phyloP scores from a whole-genome alignment of 2,329 filamentous ascomycete genomes.

The Cercospora sp. region DNA sequence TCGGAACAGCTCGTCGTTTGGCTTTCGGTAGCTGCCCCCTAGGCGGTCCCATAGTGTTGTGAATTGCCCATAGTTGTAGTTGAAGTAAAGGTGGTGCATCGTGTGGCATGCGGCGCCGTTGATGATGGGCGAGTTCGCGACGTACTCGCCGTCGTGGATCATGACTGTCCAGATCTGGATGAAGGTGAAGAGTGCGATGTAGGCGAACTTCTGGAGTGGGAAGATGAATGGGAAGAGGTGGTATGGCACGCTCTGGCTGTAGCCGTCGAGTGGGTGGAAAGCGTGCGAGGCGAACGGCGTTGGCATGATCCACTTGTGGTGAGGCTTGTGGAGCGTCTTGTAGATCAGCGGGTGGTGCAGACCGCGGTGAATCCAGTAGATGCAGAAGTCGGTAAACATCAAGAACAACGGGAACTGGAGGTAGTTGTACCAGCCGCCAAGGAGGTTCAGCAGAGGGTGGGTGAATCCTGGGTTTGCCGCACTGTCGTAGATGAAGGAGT shows the following conservation, averaged over 20 bases:
- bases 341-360: constrained; percentile 80
- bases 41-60: constrained; percentile 89
- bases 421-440: constrained; percentile 62
- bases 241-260: constrained; percentile 83
- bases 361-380: constrained; percentile 89
- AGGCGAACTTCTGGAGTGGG: constrained; percentile 87
- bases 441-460: constrained; percentile 33
- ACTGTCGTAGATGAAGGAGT: constrained; percentile 84
- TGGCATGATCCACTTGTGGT: constrained; percentile 99
- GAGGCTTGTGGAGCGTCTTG: constrained; percentile 90
- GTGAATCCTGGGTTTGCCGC: constrained; percentile 32
- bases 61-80: constrained; percentile 94
- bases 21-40: constrained; percentile 81
- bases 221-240: constrained; percentile 92
- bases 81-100: constrained; percentile 84
- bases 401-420: constrained; percentile 87
- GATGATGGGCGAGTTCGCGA: constrained; percentile 84
- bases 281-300: constrained; percentile 90
- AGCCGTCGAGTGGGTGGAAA: constrained; percentile 93
- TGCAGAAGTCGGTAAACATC: constrained; percentile 81
- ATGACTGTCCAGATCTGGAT: constrained; percentile 97
- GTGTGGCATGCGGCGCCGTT: constrained; percentile 95
- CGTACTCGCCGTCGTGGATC: constrained; percentile 94
- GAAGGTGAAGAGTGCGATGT: constrained; percentile 81
- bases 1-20: constrained; percentile 80